Conservation (phyloP, 495 filamentous ascomycete genomes). For the Hypomontagnella submonticulosa region DNA sequence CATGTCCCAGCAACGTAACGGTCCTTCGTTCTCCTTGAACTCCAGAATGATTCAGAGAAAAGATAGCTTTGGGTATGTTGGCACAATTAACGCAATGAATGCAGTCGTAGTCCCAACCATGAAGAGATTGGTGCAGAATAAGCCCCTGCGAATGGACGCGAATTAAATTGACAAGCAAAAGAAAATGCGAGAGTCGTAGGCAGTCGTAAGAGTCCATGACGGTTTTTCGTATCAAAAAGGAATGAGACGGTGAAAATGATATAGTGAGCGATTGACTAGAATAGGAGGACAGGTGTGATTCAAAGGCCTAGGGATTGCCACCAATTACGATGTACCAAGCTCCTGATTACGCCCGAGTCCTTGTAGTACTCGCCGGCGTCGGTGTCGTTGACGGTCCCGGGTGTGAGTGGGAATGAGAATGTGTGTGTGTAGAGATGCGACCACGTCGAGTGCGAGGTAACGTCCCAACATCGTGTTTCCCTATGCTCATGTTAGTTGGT, state of each 20-base stretch:
- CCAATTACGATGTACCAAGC: constrained; percentile 33
- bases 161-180: constrained; percentile 38
- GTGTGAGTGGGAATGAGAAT: constrained; percentile 46
- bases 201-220: constrained; percentile 45
- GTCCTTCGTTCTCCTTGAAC: constrained; percentile 36
- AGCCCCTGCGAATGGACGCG: constrained; percentile 27
- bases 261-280: constrained; percentile 52
- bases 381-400: constrained; percentile 51
- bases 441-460: constrained; percentile 59
- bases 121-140: constrained; percentile 14
- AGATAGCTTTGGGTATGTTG: constrained; percentile 33
- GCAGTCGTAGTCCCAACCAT: constrained; percentile 27
- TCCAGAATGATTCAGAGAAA: constrained; percentile 43
- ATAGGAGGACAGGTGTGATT: constrained; percentile 35
- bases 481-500: constrained; percentile 56
- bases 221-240: constrained; percentile 42
- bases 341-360: constrained; percentile 46
- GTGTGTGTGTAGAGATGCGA: constrained; percentile 43
- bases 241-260: constrained; percentile 40
- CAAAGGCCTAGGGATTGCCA: constrained; percentile 3
- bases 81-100: constrained; percentile 27
- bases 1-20: constrained; percentile 25
- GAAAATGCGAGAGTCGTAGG: constrained; percentile 43
- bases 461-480: constrained; percentile 78
- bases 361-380: constrained; percentile 48